Base-by-base conservation (phyloP, 1,284 basidiomycete genomes). In the Coniferiporia weirii region DNA sequence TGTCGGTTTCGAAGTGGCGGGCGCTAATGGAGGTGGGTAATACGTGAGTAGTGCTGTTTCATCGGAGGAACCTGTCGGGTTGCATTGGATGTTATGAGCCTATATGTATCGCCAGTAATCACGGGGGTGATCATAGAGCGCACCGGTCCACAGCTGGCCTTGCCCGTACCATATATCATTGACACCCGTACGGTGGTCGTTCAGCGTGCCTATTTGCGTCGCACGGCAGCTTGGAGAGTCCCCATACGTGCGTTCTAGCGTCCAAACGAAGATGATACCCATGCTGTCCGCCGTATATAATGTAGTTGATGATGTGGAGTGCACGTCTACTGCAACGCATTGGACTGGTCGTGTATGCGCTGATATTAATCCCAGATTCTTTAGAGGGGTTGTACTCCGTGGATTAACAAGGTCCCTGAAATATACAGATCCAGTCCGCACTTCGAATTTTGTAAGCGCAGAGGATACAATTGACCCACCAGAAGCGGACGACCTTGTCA, bases 401-500 rank as follows among this genome's bases (percentile, higher is more conserved):
- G 75, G 72, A 36, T 73, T 69, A 13, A 80, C 80, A 27, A 84
- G 70, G 66, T 90, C 85, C 89, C 89, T 91, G n/a, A 44, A 52
- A 7, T 36, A 38, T 49, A 40, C 46, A 27, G 62, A 4, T 53
- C 38, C 50, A 19, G 34, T 57, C 10, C 19, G 15, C 20, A 62
- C 35, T 15, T 27, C 10, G 13, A 20, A 40, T 32, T 57, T 27
- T 27, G 27, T 27, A 10, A 53, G 19, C 4, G 56, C 34, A n/a
- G 34, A 40, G 51, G 34, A 43, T 22, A 44, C 52, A 46, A 15
- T 12, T 9, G n/a, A 12, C 17, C 22, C 78, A 93, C 95, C 95
- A 98, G 61, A 98, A 78, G 61, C 93, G 84, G 49, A 95, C 77
- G 13, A 87, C 84, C 66, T 95, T 94, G 72, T 99, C 96, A 6